Evolutionary conservation across 257 asterid genomes (phyloP).

Genomic region (Catharanthus roseus): DNA sequence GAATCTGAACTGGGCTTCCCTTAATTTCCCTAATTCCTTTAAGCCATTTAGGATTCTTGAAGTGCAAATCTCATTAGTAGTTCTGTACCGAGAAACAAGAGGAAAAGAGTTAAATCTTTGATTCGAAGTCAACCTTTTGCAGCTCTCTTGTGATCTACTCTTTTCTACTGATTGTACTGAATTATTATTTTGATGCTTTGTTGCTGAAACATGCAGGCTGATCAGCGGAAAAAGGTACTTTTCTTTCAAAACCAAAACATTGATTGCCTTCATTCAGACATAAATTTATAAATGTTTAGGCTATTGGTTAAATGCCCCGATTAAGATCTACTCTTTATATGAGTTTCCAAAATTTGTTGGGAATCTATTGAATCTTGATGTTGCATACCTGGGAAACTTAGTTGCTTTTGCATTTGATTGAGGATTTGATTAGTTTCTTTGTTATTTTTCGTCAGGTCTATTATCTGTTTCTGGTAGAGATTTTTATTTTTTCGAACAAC

Average conservation of each 20-base stretch:
- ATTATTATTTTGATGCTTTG: slow-evolving; percentile 43
- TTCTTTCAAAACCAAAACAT: slow-evolving; percentile 4
- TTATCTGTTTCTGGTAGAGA: neutral
- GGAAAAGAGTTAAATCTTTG: slow-evolving; percentile 12
- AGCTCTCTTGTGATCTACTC: slow-evolving; percentile 31
- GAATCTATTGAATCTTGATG: neutral
- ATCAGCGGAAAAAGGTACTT: slow-evolving; percentile 72
- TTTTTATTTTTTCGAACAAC: neutral
- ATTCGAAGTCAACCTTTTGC: slow-evolving; percentile 23
- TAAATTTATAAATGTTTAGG: neutral
- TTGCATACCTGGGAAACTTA: neutral
- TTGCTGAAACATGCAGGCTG: slow-evolving; percentile 65
- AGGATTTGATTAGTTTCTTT: slow-evolving; percentile 2
- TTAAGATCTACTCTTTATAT: slow-evolving; percentile 17
- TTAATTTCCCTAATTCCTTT: slow-evolving; percentile 6
- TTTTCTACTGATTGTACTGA: slow-evolving; percentile 12
- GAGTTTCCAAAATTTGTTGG: neutral
- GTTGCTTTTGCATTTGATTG: neutral
- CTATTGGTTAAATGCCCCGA: slow-evolving; percentile 6
- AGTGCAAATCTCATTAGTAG: slow-evolving; percentile 14
- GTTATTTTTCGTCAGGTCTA: neutral
- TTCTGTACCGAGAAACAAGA: slow-evolving; percentile 25
- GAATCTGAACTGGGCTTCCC: slow-evolving; percentile 31
- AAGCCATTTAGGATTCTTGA: slow-evolving; percentile 15
- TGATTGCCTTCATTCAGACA: neutral